Base-by-base conservation (phyloP, 179 eudicot species). In the Nepenthes alata region DNA sequence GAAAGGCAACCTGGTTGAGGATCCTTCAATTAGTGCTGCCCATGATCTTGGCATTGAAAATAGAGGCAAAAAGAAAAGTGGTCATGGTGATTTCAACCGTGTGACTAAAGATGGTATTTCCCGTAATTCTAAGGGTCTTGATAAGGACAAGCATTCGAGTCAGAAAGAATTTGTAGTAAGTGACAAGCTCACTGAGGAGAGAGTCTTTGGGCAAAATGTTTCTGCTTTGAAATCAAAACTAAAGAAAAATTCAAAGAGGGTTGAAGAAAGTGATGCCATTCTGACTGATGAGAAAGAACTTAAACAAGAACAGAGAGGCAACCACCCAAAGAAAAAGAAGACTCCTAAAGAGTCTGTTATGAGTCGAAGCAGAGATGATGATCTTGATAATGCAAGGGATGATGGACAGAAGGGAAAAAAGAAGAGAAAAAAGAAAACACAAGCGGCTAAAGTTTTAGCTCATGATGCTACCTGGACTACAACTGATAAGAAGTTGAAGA, bases 401-500 rank as follows among this genome's bases (percentile, higher is more conserved):
- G 65, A 37, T 6, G 63, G 15, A 61, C 70, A 65, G 67, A 68
- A 55, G 38, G 57, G 58, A 60, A 58, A 53, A 65, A 74, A 66
- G 58, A 64, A 44, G 59, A 70, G 52, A 57, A 70, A 73, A 66
- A 79, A 75, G 61, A 67, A 58, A 58, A 60, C 41, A 44, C 8
- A 35, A 6, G 63, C 71, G 35, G 65, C 78, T 62, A 65, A 73
- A 67, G 69, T 44, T 37, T 62, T 37, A 4, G 39, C 25, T 6
- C 71, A 70, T 51, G 62, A 61, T n/a, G 47, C 55, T 54, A 62
- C 59, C 16, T 41, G 15, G 38, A 11, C 39, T 47, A 13, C 14
- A 38, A 61, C 35, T 55, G 79, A 75, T 58, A 75, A 70, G 61
- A 60, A 65, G 37, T 56, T 54, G 11, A 75, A 77, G 76, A 76